Conservation (phyloP, 2,329 filamentous ascomycete species). For the Mycosphaerella sp. region DNA sequence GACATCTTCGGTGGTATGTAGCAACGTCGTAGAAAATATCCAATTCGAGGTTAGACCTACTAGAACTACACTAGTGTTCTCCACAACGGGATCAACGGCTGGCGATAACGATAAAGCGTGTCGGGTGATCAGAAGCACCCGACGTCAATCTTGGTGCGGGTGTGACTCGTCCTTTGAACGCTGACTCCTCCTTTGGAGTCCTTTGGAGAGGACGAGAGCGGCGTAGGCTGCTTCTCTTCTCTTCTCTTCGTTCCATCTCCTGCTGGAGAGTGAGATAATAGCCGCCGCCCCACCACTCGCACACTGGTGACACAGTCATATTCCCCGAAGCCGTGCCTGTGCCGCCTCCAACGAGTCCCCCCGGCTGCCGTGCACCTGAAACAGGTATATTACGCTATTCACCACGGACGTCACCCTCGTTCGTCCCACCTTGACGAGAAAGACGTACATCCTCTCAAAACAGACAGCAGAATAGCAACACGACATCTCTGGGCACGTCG, state of each 20-base stretch:
- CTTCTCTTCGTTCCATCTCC: not conserved
- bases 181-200: not conserved
- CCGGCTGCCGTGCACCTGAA: constrained; percentile 15
- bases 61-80: not conserved
- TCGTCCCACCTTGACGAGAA: constrained; percentile 2
- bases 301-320: not conserved
- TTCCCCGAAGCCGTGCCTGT: constrained; percentile 8
- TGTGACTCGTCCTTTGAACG: not conserved
- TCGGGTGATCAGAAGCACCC: not conserved
- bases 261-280: too few relatives aligned
- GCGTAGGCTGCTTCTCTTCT: not conserved
- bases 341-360: constrained; percentile 18
- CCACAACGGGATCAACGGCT: not conserved
- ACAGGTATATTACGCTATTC: constrained; percentile 10
- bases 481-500: not conserved
- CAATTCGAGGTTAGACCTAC: not conserved
- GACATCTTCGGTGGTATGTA: constrained; percentile 5
- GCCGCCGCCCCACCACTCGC: not conserved
- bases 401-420: constrained; percentile 6
- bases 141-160: not conserved
- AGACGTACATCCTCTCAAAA: not conserved
- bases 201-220: constrained; percentile 1
- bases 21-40: not conserved
- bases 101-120: constrained; percentile 1
- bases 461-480: not conserved